Percentiles rank a stretch among this genome's conserved stretches.
These are phyloP conservation scores for Melaleuca quinquenervia DNA, from an alignment of 345 rosid species.

Conservation along the genomic window DNA sequence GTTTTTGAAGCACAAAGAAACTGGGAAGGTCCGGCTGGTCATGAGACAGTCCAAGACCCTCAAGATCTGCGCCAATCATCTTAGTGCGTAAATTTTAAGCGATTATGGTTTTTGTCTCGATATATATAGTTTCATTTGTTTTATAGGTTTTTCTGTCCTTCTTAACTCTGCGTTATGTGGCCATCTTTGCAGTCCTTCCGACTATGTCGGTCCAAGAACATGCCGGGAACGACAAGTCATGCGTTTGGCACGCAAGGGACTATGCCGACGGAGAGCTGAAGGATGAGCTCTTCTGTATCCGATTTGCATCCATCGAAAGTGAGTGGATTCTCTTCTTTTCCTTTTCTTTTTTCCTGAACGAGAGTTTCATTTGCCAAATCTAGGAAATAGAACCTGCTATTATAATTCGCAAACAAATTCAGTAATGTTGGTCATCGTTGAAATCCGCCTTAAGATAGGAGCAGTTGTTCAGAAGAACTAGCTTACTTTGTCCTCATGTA, in stretches of 20 bases:
- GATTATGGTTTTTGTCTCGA: background rate
- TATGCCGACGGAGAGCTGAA: constrained; percentile 65
- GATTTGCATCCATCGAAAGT: constrained; percentile 30
- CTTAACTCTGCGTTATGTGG: background rate
- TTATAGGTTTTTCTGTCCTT: background rate
- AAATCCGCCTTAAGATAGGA: background rate
- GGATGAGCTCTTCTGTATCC: constrained; percentile 35
- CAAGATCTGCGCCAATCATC: constrained; percentile 98
- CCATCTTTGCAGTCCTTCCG: constrained; percentile 16
- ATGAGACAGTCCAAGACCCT: constrained; percentile 92
- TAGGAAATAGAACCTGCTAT: background rate
- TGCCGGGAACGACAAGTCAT: constrained; percentile 65
- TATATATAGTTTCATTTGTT: background rate
- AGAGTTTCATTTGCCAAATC: background rate
- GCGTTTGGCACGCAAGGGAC: constrained; percentile 69
- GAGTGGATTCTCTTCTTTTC: background rate
- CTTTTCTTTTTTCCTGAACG: background rate
- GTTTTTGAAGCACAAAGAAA: constrained; percentile 69
- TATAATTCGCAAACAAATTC: background rate
- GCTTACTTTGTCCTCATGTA: background rate
- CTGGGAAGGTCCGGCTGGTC: constrained; percentile 79
- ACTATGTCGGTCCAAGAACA: constrained; percentile 46
- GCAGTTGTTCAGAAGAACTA: background rate
- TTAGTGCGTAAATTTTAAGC: constrained; percentile 25
- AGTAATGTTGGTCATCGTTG: background rate